These are phyloP conservation scores for Podaxis rugospora DNA, from an alignment of 768 basidiomycete species.

Conservation along the genomic window DNA sequence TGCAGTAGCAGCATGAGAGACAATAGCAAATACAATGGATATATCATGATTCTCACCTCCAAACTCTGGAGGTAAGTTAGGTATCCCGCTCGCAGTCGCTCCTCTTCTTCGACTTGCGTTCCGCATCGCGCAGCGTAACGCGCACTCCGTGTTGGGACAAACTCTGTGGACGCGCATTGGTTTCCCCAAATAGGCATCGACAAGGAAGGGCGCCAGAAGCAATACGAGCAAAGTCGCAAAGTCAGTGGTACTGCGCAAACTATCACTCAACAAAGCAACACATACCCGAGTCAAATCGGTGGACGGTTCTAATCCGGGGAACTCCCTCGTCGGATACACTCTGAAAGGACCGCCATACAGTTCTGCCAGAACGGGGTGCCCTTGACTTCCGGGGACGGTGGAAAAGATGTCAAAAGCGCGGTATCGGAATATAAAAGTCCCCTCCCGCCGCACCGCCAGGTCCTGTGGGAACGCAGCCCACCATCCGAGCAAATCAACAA, in stretches of 20 bases:
- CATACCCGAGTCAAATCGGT: constrained; percentile 66
- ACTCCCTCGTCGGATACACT: constrained; percentile 71
- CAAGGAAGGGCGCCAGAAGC: neutral
- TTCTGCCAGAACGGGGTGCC: constrained; percentile 51
- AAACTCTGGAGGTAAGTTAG: neutral
- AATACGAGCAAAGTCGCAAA: neutral
- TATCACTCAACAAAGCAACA: neutral
- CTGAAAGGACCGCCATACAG: constrained; percentile 62
- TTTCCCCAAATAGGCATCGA: neutral
- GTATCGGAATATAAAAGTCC: constrained; percentile 67
- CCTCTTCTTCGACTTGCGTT: constrained; percentile 35
- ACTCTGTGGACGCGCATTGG: constrained; percentile 16
- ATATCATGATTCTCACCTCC: neutral
- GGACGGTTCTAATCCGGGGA: constrained; percentile 65
- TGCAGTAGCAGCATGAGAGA: neutral
- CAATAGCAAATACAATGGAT: neutral
- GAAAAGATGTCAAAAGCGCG: constrained; percentile 62
- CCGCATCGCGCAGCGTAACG: constrained; percentile 35
- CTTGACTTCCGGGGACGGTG: constrained; percentile 22
- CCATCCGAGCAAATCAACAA: neutral
- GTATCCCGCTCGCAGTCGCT: constrained; percentile 2
- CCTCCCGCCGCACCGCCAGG: constrained; percentile 62
- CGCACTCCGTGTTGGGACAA: constrained; percentile 36
- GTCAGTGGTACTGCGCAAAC: neutral
- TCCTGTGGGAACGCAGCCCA: constrained; percentile 38